These are phyloP conservation scores for Linderniella brevidens DNA, from an alignment of 257 asterid genomes.

Conservation along the genomic window DNA sequence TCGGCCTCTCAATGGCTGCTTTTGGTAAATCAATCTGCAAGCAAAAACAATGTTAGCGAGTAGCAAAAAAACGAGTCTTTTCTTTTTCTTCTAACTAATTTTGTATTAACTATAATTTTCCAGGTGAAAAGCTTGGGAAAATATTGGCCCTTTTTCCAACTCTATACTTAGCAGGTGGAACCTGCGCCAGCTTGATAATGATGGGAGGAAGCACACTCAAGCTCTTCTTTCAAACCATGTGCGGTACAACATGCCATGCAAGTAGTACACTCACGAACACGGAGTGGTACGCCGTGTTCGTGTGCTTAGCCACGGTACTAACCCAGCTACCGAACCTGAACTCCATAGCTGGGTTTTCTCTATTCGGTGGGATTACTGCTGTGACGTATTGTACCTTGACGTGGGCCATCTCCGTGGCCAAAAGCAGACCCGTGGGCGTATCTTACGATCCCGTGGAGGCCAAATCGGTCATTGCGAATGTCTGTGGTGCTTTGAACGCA, in stretches of 20 bases:
- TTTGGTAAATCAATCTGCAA: slow-evolving; percentile 40
- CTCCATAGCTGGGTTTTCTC: slow-evolving; percentile 74
- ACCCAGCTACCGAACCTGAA: slow-evolving; percentile 82
- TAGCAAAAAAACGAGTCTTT: background rate
- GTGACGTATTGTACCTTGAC: slow-evolving; percentile 55
- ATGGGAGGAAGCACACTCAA: slow-evolving; percentile 69
- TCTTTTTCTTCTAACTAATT: background rate
- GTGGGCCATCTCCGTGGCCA: slow-evolving; percentile 49
- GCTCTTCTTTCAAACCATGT: slow-evolving; percentile 36
- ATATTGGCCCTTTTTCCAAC: slow-evolving; percentile 60
- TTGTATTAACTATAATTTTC: background rate
- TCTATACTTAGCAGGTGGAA: slow-evolving; percentile 76
- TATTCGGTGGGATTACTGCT: slow-evolving; percentile 55
- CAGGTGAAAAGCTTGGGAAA: slow-evolving; percentile 63
- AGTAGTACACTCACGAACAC: slow-evolving; percentile 21
- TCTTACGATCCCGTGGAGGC: slow-evolving; percentile 25
- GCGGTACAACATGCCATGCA: slow-evolving; percentile 17
- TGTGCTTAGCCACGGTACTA: slow-evolving; percentile 37
- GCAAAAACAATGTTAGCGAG: background rate
- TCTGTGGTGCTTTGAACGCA: slow-evolving; percentile 50
- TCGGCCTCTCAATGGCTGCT: slow-evolving; percentile 61
- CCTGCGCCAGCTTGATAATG: slow-evolving; percentile 72
- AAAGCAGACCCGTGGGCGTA: slow-evolving; percentile 29
- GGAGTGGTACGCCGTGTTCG: slow-evolving; percentile 63
- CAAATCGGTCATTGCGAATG: slow-evolving; percentile 23